Base-by-base conservation (phyloP, 2,329 filamentous ascomycete genomes). In the Sclerotinia glacialis region DNA sequence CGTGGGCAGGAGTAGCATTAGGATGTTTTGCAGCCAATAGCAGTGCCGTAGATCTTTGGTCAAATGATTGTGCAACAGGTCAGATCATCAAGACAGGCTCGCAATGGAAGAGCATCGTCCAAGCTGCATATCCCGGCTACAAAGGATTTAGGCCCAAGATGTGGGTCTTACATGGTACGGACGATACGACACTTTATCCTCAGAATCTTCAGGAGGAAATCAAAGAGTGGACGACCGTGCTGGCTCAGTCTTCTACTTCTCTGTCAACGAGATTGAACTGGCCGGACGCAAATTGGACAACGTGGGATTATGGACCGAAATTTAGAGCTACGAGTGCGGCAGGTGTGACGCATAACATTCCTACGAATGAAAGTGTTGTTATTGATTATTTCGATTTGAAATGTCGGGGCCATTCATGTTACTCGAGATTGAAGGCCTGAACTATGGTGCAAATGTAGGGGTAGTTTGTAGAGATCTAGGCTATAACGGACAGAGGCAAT, bases 161-260 rank as follows among this genome's bases (percentile, higher is more conserved):
- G 66, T 54, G 55, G 62, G 53, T 66, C 81, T 64, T 59, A 16
- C 78, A 80, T 72, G 77, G 78, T 42, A 74, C 77, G 16, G 72
- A 76, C 12, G 79, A 82, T 69, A 74, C 67, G 54, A 78, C 74
- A 2, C 77, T 81, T 42, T 73, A 73, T 49, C 78, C 77, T 44
- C 74, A 77, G 40, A 79, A 80, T 71, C 78, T 78, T 69, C 74
- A 75, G 64, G 80, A 82, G 71, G 77, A 77, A 21, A 69, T 82
- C 65, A 81, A 82, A 73, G 77, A 82, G 69, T 82, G 80, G 80
- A 78, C 78, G 21, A 78, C 80, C 53, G 81, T 85, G 8, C 76
- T 83, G 1, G 59, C 12, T 11, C 53, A 59, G 12, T 40, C 31
- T 31, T 42, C 7, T 1, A 69, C 69, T 1, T 70, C 70, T 34